A percentile compares a stretch with the other conserved stretches of the same genome.
These are phyloP conservation scores for Graphilbum fragrans DNA, from an alignment of 2,329 filamentous ascomycete genomes.

Conservation along the genomic window DNA sequence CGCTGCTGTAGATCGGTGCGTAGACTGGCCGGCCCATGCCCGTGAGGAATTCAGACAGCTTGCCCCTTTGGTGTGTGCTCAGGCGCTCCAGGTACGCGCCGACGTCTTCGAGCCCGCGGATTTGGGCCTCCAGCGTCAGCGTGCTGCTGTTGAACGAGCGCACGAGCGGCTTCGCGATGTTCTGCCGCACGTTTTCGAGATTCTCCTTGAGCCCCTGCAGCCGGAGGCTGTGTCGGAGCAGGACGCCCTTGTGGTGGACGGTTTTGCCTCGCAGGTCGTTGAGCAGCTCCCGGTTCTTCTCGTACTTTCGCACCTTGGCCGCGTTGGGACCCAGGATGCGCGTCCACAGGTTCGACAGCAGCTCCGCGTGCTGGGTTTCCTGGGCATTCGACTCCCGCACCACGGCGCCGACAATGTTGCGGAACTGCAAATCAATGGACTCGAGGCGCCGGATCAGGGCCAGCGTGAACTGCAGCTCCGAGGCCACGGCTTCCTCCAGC, in stretches of 20 bases:
- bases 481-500: constrained; percentile 79
- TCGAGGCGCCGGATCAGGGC: constrained; percentile 84
- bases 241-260: constrained; percentile 72
- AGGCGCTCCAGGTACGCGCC: constrained; percentile 66
- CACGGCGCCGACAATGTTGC: constrained; percentile 75
- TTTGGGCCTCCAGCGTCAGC: constrained; percentile 72
- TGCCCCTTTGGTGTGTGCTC: constrained; percentile 68
- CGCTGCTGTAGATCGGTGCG: background rate
- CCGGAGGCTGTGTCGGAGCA: constrained; percentile 77
- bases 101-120: constrained; percentile 68
- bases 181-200: constrained; percentile 71
- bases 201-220: constrained; percentile 76
- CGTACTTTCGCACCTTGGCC: constrained; percentile 71
- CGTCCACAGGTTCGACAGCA: constrained; percentile 77
- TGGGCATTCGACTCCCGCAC: constrained; percentile 73
- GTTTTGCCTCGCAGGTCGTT: constrained; percentile 70
- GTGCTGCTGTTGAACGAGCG: constrained; percentile 55
- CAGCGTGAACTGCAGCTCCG: constrained; percentile 69
- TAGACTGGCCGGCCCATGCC: constrained; percentile 23
- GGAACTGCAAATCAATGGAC: constrained; percentile 78
- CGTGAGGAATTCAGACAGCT: constrained; percentile 70
- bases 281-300: constrained; percentile 75
- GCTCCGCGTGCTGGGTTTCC: constrained; percentile 67
- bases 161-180: constrained; percentile 75
- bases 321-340: constrained; percentile 69